These are phyloP conservation scores for Suillus fuscotomentosus DNA, from an alignment of 768 basidiomycete genomes.

Conservation along the genomic window DNA sequence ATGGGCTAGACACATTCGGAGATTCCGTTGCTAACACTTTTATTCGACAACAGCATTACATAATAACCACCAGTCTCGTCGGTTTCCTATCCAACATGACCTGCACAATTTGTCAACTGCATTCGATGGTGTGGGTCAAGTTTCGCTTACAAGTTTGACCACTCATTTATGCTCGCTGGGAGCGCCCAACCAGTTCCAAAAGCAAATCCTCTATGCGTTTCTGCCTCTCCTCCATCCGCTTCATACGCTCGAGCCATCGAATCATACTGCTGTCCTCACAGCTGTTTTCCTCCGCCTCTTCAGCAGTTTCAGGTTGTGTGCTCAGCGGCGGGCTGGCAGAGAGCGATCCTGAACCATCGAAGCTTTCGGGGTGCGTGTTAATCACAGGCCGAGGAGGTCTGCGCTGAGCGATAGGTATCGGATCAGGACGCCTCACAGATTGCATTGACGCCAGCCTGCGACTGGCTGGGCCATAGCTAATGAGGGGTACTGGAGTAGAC, in stretches of 20 bases:
- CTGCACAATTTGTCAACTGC: neutral
- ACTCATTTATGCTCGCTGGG: neutral
- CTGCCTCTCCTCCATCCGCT: slow-evolving; percentile 43
- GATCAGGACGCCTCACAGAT: slow-evolving; percentile 15
- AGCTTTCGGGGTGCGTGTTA: slow-evolving; percentile 24
- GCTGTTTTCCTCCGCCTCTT: slow-evolving; percentile 25
- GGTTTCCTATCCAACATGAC: neutral
- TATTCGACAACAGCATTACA: neutral
- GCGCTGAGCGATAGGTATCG: slow-evolving; percentile 4
- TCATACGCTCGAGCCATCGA: slow-evolving; percentile 35
- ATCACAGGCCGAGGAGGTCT: slow-evolving; percentile 16
- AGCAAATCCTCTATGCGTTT: slow-evolving; percentile 49
- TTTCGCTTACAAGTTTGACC: neutral
- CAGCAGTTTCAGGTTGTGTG: slow-evolving; percentile 20
- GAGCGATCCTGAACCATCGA: slow-evolving; percentile 12
- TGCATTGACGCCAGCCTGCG: slow-evolving; percentile 37
- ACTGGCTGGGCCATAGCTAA: slow-evolving; percentile 40
- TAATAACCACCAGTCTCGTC: neutral
- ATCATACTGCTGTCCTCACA: slow-evolving; percentile 26
- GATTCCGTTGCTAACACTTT: too few species aligned
- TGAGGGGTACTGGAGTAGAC: slow-evolving; percentile 14
- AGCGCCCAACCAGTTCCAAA: slow-evolving; percentile 22
- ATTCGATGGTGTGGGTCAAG: neutral
- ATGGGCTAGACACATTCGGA: too few species aligned
- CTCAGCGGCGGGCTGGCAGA: slow-evolving; percentile 28